Evolutionary conservation across 2,329 filamentous ascomycete species (phyloP).

Genomic region (Scytalidium sp.): DNA sequence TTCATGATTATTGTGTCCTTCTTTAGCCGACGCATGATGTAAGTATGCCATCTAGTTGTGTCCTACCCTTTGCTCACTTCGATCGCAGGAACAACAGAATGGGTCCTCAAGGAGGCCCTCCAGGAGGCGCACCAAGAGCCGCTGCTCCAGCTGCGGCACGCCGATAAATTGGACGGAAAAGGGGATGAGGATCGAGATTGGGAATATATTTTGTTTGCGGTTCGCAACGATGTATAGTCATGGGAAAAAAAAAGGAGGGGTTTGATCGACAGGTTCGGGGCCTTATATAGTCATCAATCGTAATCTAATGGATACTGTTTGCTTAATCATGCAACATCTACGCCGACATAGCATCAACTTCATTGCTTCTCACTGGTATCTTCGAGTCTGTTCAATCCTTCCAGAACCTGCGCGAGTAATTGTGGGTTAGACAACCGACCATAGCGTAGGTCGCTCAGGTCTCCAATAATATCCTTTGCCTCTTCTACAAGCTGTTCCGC

Average conservation of each 20-base stretch:
- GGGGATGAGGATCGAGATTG: neutral
- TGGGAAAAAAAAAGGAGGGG: constrained; percentile 4
- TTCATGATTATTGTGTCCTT: constrained; percentile 77
- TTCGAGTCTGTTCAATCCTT: constrained; percentile 63
- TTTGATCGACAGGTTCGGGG: constrained; percentile 7
- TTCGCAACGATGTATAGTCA: neutral
- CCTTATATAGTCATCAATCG: constrained; percentile 20
- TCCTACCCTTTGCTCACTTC: constrained; percentile 17
- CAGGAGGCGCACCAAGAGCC: constrained; percentile 13
- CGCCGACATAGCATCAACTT: neutral
- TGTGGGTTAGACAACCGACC: constrained; percentile 67
- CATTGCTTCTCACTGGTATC: constrained; percentile 14
- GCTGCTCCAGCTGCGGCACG: constrained; percentile 14
- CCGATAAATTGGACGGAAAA: neutral
- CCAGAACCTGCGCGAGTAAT: constrained; percentile 63
- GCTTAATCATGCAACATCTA: neutral
- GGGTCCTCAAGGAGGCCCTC: constrained; percentile 4
- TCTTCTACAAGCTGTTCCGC: constrained; percentile 56
- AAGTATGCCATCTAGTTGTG: constrained; percentile 35
- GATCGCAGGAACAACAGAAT: constrained; percentile 18
- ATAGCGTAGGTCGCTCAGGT: constrained; percentile 79
- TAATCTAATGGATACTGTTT: constrained; percentile 24
- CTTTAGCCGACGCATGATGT: constrained; percentile 73
- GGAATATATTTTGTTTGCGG: neutral
- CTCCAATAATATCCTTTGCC: constrained; percentile 64